Conservation (phyloP, 2,329 filamentous ascomycete species). For the Neurospora sp. region DNA sequence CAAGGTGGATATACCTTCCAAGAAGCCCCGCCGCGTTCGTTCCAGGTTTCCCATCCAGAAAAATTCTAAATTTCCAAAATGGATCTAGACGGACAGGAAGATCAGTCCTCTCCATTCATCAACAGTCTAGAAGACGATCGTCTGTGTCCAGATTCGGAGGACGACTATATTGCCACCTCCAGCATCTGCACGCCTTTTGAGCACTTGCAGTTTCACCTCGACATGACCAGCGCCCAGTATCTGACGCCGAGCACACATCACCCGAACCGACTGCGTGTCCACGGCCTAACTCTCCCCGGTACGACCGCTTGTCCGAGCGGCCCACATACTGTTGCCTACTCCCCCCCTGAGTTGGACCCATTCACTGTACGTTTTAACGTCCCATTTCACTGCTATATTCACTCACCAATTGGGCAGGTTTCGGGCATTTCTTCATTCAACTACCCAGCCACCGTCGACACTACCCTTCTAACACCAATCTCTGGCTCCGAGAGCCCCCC, state of each 20-base stretch:
- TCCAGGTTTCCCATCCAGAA: slow-evolving; percentile 1
- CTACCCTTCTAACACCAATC: slow-evolving; percentile 40
- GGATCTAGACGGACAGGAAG: slow-evolving; percentile 12
- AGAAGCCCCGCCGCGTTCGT: not conserved
- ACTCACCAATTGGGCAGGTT: slow-evolving; percentile 13
- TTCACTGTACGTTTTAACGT: slow-evolving; percentile 14
- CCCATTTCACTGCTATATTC: not conserved
- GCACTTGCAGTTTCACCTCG: slow-evolving; percentile 18
- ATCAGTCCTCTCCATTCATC: slow-evolving; percentile 10
- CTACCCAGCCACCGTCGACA: slow-evolving; percentile 28
- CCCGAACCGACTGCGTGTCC: slow-evolving; percentile 10
- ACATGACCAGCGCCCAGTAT: slow-evolving; percentile 21
- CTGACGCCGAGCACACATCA: slow-evolving; percentile 17
- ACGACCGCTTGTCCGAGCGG: slow-evolving; percentile 10
- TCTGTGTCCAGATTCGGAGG: slow-evolving; percentile 11
- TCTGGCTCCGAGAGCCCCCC: slow-evolving; percentile 39
- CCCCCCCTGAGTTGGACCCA: slow-evolving; percentile 12
- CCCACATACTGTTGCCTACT: slow-evolving; percentile 12
- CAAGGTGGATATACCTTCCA: not conserved
- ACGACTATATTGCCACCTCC: slow-evolving; percentile 7
- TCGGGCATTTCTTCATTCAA: slow-evolving; percentile 28
- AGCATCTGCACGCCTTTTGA: slow-evolving; percentile 7
- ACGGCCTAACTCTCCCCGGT: slow-evolving; percentile 9
- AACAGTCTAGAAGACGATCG: slow-evolving; percentile 14
- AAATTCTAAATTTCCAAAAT: slow-evolving; percentile 9